phyloP scores from a whole-genome alignment of 768 basidiomycete genomes.

The Infundibulicybe gibba region DNA sequence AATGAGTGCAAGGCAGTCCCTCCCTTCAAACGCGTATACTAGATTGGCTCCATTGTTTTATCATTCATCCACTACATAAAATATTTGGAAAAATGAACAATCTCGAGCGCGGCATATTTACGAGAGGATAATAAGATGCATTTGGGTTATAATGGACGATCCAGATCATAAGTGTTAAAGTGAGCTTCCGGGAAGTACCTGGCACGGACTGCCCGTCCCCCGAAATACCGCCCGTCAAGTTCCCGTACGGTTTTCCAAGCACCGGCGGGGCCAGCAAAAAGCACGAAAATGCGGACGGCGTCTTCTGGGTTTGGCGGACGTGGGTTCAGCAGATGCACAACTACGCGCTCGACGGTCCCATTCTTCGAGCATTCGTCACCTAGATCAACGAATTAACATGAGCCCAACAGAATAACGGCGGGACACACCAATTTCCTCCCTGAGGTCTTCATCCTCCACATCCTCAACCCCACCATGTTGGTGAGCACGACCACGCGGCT shows the following conservation, averaged over 20 bases:
- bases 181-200: slow-evolving; percentile 70
- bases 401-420: not conserved
- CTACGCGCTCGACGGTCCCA: slow-evolving; percentile 87
- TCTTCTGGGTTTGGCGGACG: slow-evolving; percentile 64
- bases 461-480: slow-evolving; percentile 89
- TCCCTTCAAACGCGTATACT: slow-evolving; percentile 97
- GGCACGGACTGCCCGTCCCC: slow-evolving; percentile 78
- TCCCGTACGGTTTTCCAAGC: slow-evolving; percentile 97
- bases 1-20: slow-evolving; percentile 96
- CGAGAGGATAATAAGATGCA: slow-evolving; percentile 5
- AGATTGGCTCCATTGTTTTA: slow-evolving; percentile 11
- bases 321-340: slow-evolving; percentile 77
- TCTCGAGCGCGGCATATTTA: slow-evolving; percentile 4
- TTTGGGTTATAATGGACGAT: slow-evolving; percentile 38
- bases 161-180: slow-evolving; percentile 49
- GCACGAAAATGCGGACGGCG: slow-evolving; percentile 87
- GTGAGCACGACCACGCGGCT: slow-evolving; percentile 88
- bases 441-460: slow-evolving; percentile 77
- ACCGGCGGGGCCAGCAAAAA: slow-evolving; percentile 87
- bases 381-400: slow-evolving; percentile 19
- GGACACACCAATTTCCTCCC: slow-evolving; percentile 80
- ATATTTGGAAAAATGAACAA: slow-evolving; percentile 8
- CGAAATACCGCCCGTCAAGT: slow-evolving; percentile 90
- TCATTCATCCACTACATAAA: no score
- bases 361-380: slow-evolving; percentile 92